Evolutionary conservation across 305 asterid species (phyloP).

Genomic region (Rubia occidens): DNA sequence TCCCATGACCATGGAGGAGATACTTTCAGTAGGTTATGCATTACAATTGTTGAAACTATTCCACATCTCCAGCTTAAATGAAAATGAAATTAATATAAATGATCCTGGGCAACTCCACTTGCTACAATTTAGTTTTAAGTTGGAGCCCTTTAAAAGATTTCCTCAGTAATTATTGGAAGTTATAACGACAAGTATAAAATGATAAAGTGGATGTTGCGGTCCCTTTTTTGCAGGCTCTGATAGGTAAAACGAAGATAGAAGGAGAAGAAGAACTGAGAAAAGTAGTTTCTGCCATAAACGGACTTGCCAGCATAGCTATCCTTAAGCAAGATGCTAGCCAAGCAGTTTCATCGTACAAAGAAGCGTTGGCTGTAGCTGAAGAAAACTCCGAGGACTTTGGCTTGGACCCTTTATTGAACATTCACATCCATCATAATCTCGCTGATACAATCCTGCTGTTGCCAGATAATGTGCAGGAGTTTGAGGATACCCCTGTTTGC

Average conservation of each 20-base stretch:
- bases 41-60: not conserved
- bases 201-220: constrained; percentile 15
- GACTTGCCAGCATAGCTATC: constrained; percentile 92
- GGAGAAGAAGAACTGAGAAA: constrained; percentile 93
- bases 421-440: constrained; percentile 85
- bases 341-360: constrained; percentile 72
- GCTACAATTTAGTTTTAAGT: not conserved
- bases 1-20: constrained; percentile 98
- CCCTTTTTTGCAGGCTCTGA: constrained; percentile 57
- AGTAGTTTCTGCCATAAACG: constrained; percentile 81
- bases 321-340: constrained; percentile 60
- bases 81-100: not conserved
- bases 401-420: constrained; percentile 84
- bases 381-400: constrained; percentile 77
- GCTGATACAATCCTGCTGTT: constrained; percentile 53
- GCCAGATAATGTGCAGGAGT: constrained; percentile 24
- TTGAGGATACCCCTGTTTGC: constrained; percentile 26
- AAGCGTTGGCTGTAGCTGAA: constrained; percentile 67
- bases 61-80: not conserved
- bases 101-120: not conserved
- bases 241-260: constrained; percentile 86
- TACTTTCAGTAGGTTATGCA: constrained; percentile 54
- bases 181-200: constrained; percentile 9
- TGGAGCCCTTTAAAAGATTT: not conserved
- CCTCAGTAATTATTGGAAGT: constrained; percentile 13